Base-by-base conservation (phyloP, 306 rosid genomes). In the Malus fusca region DNA sequence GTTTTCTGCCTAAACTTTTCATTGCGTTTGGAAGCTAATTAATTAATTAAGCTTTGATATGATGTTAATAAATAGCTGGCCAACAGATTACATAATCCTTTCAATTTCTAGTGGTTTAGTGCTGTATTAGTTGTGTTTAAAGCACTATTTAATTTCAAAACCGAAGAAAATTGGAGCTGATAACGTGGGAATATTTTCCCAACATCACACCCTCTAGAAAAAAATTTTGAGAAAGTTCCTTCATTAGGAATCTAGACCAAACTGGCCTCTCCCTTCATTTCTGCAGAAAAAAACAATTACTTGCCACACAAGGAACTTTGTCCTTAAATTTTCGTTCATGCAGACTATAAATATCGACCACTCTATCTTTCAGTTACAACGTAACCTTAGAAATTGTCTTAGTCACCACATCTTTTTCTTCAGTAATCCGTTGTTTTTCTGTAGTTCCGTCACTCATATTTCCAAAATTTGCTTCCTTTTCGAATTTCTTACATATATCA, bases 161-260 rank as follows among this genome's bases (percentile, higher is more conserved):
- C 37, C 9, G 55, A 53, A n/a, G 73, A 69, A 75, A 71, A 76
- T 66, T 42, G 60, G 21, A 26, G 71, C 51, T 22, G 69, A 59
- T 15, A 19, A 46, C 75, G 53, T 56, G 66, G 40, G 76, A 71
- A 71, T 75, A 70, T 65, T 58, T 61, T 61, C 53, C 76, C 52
- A 70, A 53, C 77, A 53, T 64, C 81, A 55, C 76, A 70, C 37
- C 74, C 56, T 30, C 70, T 58, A 8, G 63, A 72, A 22, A 64
- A 53, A 64, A 9, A 26, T 26, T 28, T 23, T 9, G 43, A 42
- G 76, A 53, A 31, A 23, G 48, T 18, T 69, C 22, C 64, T 43
- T 65, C 59, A 14, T 14, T 28, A 53, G 75, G 84, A 76, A 81
- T 81, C 84, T 77, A 25, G 56, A 63, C 81, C 78, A 71, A 64